Percentiles rank a stretch among this genome's conserved stretches.
These are phyloP conservation scores for Boletus subparvulus DNA, from an alignment of 768 basidiomycete genomes.

Conservation along the genomic window DNA sequence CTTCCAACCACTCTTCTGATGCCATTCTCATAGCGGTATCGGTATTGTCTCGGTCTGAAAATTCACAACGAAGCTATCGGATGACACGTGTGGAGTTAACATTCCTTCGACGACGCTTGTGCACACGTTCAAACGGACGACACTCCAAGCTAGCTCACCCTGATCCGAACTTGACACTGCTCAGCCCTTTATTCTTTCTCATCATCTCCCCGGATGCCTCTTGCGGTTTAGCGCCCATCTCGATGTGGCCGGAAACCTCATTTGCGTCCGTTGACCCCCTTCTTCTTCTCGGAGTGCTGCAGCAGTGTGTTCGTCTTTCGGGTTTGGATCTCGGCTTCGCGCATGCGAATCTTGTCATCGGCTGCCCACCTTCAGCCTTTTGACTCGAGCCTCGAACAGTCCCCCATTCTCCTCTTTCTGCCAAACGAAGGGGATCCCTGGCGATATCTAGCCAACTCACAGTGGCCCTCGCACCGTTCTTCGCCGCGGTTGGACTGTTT, in stretches of 20 bases:
- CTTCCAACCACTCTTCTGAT: background rate
- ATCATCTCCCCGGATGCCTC: constrained; percentile 4
- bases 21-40: background rate
- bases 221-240: constrained; percentile 3
- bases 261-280: constrained; percentile 2
- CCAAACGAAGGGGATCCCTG: background rate
- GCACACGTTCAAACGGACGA: constrained; percentile 12
- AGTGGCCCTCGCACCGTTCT: background rate
- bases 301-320: constrained; percentile 13
- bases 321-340: constrained; percentile 10
- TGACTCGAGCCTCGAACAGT: background rate
- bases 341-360: constrained; percentile 4
- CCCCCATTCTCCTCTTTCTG: background rate
- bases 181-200: background rate
- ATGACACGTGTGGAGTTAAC: constrained; percentile 8
- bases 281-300: background rate
- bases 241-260: constrained; percentile 11
- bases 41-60: constrained; percentile 15
- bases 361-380: background rate
- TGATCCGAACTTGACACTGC: constrained; percentile 5
- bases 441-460: background rate
- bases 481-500: background rate
- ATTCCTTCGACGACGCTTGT: constrained; percentile 10
- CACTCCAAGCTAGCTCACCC: constrained; percentile 11
- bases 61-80: background rate